A percentile compares a stretch with the other conserved stretches of the same genome.
phyloP scores from a whole-genome alignment of 2,329 filamentous ascomycete genomes.

The Apiospora malaysiana region DNA sequence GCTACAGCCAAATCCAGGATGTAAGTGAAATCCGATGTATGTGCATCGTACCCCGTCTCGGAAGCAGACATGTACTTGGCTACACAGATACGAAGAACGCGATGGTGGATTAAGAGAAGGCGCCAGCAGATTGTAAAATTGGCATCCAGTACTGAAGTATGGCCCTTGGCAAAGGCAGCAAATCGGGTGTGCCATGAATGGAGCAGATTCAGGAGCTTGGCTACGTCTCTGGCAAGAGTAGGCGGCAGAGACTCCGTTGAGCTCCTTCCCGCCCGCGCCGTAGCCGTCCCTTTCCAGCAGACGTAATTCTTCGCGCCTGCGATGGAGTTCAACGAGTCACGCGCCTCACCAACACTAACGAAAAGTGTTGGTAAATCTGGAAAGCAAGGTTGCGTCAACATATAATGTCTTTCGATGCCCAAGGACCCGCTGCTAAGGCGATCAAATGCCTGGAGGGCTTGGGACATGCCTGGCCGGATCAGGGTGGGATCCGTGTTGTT shows the following conservation, averaged over 20 bases:
- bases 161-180: neutral
- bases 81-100: neutral
- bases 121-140: neutral
- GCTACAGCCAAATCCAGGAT: neutral
- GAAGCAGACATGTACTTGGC: neutral
- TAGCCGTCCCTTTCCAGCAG: neutral
- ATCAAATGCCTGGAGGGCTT: neutral
- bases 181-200: neutral
- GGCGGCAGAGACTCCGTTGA: neutral
- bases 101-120: neutral
- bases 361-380: neutral
- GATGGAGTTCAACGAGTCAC: neutral
- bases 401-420: neutral
- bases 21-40: neutral
- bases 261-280: neutral
- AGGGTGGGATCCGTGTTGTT: neutral
- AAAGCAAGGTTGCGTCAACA: neutral
- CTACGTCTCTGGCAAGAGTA: neutral
- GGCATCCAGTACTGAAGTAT: neutral
- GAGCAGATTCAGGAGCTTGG: neutral
- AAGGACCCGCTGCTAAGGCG: neutral
- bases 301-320: neutral
- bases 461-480: neutral
- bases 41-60: neutral
- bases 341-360: neutral